These are phyloP conservation scores for Rossbeevera mucosa DNA, from an alignment of 768 basidiomycete genomes.

Conservation along the genomic window DNA sequence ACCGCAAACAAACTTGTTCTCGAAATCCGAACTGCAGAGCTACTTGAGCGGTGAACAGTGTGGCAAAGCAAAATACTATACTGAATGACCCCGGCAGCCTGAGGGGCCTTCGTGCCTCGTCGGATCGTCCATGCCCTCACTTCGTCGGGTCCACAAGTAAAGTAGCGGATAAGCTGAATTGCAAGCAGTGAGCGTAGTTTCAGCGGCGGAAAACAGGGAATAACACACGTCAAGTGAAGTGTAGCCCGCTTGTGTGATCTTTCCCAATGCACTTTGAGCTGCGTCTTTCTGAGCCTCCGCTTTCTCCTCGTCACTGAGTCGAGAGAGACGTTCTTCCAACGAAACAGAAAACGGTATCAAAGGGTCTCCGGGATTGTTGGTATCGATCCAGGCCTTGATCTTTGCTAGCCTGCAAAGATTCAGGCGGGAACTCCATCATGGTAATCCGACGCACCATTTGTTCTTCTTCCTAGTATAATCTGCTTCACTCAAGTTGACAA, in stretches of 20 bases:
- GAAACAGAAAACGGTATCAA: slow-evolving; percentile 97
- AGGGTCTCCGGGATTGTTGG: slow-evolving; percentile 91
- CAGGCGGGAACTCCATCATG: neutral
- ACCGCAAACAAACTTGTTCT: slow-evolving; percentile 96
- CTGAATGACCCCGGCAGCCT: slow-evolving; percentile 98
- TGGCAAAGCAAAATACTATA: slow-evolving; percentile 36
- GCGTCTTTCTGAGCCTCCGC: slow-evolving; percentile 77
- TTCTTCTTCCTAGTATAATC: slow-evolving; percentile 98
- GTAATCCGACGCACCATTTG: slow-evolving; percentile 64
- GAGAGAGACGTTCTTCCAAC: slow-evolving; percentile 82
- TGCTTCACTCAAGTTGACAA: slow-evolving; percentile 92
- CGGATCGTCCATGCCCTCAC: slow-evolving; percentile 98
- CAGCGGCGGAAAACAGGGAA: neutral
- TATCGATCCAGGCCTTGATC: slow-evolving; percentile 98
- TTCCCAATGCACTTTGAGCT: slow-evolving; percentile 71
- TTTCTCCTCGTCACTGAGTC: slow-evolving; percentile 59
- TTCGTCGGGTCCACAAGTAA: slow-evolving; percentile 95
- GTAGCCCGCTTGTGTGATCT: slow-evolving; percentile 96
- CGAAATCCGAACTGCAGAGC: slow-evolving; percentile 77
- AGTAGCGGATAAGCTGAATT: slow-evolving; percentile 85
- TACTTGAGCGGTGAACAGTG: neutral
- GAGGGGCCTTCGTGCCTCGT: slow-evolving; percentile 89
- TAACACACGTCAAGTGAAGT: slow-evolving; percentile 69
- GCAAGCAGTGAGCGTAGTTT: neutral
- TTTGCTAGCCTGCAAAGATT: slow-evolving; percentile 69